Evolutionary conservation across 106 monocot species (phyloP).

Genomic region (Phalaenopsis equestris): DNA sequence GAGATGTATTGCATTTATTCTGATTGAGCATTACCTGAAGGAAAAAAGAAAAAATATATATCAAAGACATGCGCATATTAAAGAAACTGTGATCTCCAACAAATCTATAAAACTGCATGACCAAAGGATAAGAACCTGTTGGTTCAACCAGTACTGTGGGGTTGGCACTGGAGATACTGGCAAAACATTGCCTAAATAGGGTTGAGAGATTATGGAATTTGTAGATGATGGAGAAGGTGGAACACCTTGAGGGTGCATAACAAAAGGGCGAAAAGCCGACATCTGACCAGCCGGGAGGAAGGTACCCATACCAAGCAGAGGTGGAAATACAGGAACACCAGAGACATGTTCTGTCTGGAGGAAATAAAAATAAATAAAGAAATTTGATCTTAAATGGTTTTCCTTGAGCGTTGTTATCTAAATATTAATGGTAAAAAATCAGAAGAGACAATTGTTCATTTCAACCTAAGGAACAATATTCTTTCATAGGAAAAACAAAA

Average conservation of each 20-base stretch:
- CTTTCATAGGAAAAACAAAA: too few relatives aligned
- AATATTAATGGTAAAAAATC: background rate
- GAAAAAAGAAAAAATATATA: background rate
- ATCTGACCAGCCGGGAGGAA: constrained; percentile 48
- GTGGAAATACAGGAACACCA: constrained; percentile 36
- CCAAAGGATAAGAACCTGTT: constrained; percentile 34
- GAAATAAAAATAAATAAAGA: too few relatives aligned
- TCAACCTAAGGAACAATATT: too few relatives aligned
- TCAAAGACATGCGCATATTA: too few relatives aligned
- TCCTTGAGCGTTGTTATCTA: background rate
- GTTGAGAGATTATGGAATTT: too few relatives aligned
- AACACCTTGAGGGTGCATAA: constrained; percentile 67
- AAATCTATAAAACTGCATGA: too few relatives aligned
- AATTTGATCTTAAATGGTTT: too few relatives aligned
- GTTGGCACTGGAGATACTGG: constrained; percentile 18
- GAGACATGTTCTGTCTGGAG: background rate
- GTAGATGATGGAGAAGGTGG: constrained; percentile 41
- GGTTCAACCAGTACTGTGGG: constrained; percentile 26
- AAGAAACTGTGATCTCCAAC: too few relatives aligned
- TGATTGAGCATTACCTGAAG: constrained; percentile 18
- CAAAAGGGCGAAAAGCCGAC: constrained; percentile 53
- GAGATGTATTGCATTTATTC: constrained; percentile 27
- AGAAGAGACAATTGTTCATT: too few relatives aligned
- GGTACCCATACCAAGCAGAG: constrained; percentile 40
- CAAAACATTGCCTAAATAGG: constrained; percentile 41